A percentile compares a stretch with the other conserved stretches of the same genome.
These are phyloP conservation scores for Volvox reticuliferus DNA, from an alignment of 139 green algal species.

Conservation along the genomic window DNA sequence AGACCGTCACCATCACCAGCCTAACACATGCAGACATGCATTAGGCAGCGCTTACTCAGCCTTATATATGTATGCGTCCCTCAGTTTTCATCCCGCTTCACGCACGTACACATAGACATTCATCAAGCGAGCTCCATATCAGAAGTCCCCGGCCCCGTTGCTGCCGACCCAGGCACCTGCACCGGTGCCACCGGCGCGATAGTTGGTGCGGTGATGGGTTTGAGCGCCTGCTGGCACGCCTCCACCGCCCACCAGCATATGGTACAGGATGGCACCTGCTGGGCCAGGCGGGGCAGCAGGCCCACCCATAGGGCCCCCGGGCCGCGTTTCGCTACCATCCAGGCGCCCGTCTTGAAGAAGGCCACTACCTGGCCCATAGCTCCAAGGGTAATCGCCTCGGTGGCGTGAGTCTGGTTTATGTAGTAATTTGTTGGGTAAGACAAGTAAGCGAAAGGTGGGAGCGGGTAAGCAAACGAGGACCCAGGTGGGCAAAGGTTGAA, in stretches of 20 bases:
- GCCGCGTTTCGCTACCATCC: slow-evolving; percentile 59
- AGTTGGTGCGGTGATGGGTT: slow-evolving; percentile 46
- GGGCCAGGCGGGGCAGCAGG: slow-evolving; percentile 69
- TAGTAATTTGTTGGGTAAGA: neutral
- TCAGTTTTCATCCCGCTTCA: no score
- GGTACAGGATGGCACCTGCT: slow-evolving; percentile 66
- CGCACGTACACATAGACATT: no score
- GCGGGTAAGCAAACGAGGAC: no score
- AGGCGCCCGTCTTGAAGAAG: slow-evolving; percentile 63
- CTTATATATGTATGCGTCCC: no score
- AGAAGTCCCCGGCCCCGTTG: no score
- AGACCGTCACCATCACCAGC: no score
- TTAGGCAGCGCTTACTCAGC: no score
- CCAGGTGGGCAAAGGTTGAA: no score
- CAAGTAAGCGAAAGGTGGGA: neutral
- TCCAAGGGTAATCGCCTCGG: neutral
- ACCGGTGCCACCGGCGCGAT: no score
- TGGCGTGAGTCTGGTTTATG: slow-evolving; percentile 28
- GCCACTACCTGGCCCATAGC: slow-evolving; percentile 12
- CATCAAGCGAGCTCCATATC: no score
- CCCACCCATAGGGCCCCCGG: slow-evolving; percentile 71
- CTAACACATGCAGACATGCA: no score
- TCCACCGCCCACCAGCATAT: slow-evolving; percentile 72
- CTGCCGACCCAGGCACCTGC: no score
- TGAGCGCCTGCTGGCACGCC: slow-evolving; percentile 47